phyloP scores from a whole-genome alignment of 495 filamentous ascomycete genomes.

The Parathielavia hyrcaniae region DNA sequence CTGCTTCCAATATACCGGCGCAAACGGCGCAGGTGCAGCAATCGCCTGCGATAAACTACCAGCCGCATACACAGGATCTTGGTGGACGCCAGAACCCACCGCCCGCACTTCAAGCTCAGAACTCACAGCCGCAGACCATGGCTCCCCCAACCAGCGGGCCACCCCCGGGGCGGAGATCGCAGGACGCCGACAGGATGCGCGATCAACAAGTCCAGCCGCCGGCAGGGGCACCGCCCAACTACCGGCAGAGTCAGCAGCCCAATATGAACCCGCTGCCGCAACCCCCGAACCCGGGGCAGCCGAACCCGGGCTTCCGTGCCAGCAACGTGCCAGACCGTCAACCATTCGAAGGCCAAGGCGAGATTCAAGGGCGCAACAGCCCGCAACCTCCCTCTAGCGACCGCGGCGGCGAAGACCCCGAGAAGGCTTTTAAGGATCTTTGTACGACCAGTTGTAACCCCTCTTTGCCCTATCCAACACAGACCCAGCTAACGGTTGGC shows the following conservation, averaged over 20 bases:
- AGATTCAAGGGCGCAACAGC: slow-evolving; percentile 54
- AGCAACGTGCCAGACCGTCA: slow-evolving; percentile 33
- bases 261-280: slow-evolving; percentile 40
- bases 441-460: slow-evolving; percentile 44
- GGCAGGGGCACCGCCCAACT: slow-evolving; percentile 43
- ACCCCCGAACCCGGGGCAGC: slow-evolving; percentile 32
- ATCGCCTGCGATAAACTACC: slow-evolving; percentile 35
- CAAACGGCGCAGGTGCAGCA: slow-evolving; percentile 31
- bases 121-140: slow-evolving; percentile 43
- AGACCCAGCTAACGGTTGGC: slow-evolving; percentile 14
- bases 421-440: slow-evolving; percentile 57
- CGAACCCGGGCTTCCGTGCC: slow-evolving; percentile 38
- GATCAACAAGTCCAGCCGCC: slow-evolving; percentile 37
- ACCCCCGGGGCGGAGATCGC: slow-evolving; percentile 41
- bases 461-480: neutral
- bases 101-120: slow-evolving; percentile 27
- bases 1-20: slow-evolving; percentile 35
- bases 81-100: slow-evolving; percentile 28
- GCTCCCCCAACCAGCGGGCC: slow-evolving; percentile 43
- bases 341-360: slow-evolving; percentile 36
- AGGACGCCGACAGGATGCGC: slow-evolving; percentile 40
- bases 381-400: slow-evolving; percentile 50
- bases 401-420: slow-evolving; percentile 49
- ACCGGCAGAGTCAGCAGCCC: slow-evolving; percentile 45
- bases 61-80: slow-evolving; percentile 34